phyloP scores from a whole-genome alignment of 2,329 filamentous ascomycete species.

The Cercospora citrullina region DNA sequence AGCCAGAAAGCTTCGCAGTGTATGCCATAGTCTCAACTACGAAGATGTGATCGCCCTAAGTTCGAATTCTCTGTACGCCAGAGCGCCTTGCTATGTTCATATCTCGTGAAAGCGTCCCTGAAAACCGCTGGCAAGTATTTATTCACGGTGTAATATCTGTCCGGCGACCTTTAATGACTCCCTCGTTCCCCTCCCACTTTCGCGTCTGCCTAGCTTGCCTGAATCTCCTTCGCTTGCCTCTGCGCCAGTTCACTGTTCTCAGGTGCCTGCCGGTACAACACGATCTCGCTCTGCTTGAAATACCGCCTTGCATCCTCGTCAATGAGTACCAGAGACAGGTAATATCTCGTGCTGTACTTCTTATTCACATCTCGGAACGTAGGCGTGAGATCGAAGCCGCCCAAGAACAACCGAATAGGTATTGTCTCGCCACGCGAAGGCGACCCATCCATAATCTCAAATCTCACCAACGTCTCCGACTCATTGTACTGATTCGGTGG shows the following conservation, averaged over 20 bases:
- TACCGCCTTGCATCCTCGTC: slow-evolving; percentile 84
- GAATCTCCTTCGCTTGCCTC: slow-evolving; percentile 49
- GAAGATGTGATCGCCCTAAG: not conserved
- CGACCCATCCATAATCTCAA: slow-evolving; percentile 99
- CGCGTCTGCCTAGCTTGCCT: slow-evolving; percentile 38
- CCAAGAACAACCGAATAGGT: slow-evolving; percentile 92
- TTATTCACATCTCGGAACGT: slow-evolving; percentile 99
- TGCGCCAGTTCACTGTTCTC: slow-evolving; percentile 52
- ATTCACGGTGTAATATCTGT: not conserved
- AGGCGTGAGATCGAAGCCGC: slow-evolving; percentile 94
- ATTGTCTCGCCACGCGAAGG: slow-evolving; percentile 93
- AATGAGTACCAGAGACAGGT: slow-evolving; percentile 76
- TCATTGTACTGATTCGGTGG: slow-evolving; percentile 99
- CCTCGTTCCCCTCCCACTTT: slow-evolving; percentile 23
- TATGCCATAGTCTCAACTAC: not conserved
- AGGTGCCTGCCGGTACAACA: slow-evolving; percentile 78
- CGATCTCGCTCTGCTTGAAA: slow-evolving; percentile 99
- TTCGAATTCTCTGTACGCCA: not conserved
- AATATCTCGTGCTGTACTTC: slow-evolving; percentile 98
- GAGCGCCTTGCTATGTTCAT: slow-evolving; percentile 2
- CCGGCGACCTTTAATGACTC: not conserved
- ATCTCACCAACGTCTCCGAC: slow-evolving; percentile 94
- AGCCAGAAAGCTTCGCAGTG: not conserved
- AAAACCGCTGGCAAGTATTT: not conserved
- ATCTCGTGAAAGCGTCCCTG: not conserved